Evolutionary conservation across 768 basidiomycete species (phyloP), one percentile per base, ranked within the genome.

Genomic region (Lepiota brunneoincarnata): DNA sequence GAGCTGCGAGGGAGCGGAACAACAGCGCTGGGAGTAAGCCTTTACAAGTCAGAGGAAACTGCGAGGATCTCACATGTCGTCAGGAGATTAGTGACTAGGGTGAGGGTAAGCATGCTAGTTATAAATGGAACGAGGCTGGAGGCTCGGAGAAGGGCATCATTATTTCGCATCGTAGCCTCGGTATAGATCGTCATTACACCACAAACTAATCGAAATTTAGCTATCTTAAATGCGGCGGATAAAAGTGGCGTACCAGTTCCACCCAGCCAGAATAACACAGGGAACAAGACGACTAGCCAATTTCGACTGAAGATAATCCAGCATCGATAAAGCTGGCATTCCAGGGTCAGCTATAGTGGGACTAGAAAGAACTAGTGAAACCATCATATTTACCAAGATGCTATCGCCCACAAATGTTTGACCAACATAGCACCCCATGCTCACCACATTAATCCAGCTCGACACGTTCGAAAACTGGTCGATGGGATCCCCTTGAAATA

Each of bases 361-460:
- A 15, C 17, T 6, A 41, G 6, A 21, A 34, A 9, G 6, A 17
- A 38, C 9, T 18, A 21, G 15, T 42, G 28, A 34, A 12, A 34
- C n/a, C 6, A 34, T 15, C 12, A 58, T 37, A 7, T 65, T 39
- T 58, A 77, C 77, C 57, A 79, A 59, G 36, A 79, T 75, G 36
- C 63, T 63, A 61, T 77, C 76, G 9, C 75, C 76, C 12, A 76
- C 63, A 52, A 75, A 69, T 1, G 74, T 77, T 61, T 77, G 76
- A 1, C 60, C 70, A 34, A 71, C 70, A 58, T 74, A 76, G 42
- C 67, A 63, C 0, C 59, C 72, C 61, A 74, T 71, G 57, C 72
- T 72, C 65, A 78, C 69, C 6, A 77, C 72, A 49, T 72, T 74
- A 23, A 77, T 60, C 75, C 73, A 73, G 43, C 69, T 62, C 1